Evolutionary conservation across 2,329 filamentous ascomycete genomes (phyloP).

Genomic region (Geosmithia morbida): DNA sequence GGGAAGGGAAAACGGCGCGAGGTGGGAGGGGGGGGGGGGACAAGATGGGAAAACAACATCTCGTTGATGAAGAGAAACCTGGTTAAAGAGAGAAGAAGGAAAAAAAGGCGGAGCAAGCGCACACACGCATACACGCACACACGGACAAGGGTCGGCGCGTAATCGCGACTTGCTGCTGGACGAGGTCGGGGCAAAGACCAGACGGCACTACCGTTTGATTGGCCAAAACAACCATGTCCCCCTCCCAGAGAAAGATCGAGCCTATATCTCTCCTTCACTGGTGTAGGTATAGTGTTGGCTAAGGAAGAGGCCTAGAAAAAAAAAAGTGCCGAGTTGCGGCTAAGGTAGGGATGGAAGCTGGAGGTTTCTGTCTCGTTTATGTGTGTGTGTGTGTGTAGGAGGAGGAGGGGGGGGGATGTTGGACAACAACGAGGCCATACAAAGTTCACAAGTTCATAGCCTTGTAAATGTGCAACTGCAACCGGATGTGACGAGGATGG

Average conservation of each 20-base stretch:
- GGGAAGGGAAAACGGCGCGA: not conserved
- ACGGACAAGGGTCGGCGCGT: constrained; percentile 27
- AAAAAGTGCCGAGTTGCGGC: constrained; percentile 4
- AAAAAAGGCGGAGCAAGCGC: not conserved
- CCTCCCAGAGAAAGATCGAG: not conserved
- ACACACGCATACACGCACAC: not conserved
- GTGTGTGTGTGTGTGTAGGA: not conserved
- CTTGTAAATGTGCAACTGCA: not conserved
- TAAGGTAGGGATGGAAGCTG: not conserved
- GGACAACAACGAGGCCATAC: not conserved
- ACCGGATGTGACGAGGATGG: not conserved
- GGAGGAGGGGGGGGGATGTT: not conserved
- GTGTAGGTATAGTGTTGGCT: not conserved
- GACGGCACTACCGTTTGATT: not conserved
- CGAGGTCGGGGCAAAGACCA: constrained; percentile 7
- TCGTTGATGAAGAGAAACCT: too few species aligned
- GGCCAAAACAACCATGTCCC: not conserved
- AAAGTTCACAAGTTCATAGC: not conserved
- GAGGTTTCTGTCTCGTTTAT: not conserved
- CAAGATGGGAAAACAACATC: too few species aligned
- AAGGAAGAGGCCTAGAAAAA: constrained; percentile 4
- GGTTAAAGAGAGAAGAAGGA: not conserved
- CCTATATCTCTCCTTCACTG: not conserved
- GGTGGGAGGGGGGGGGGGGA: not conserved
- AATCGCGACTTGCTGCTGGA: constrained; percentile 34